phyloP scores from a whole-genome alignment of 2,329 filamentous ascomycete species.

The Microthyrium microscopicum region DNA sequence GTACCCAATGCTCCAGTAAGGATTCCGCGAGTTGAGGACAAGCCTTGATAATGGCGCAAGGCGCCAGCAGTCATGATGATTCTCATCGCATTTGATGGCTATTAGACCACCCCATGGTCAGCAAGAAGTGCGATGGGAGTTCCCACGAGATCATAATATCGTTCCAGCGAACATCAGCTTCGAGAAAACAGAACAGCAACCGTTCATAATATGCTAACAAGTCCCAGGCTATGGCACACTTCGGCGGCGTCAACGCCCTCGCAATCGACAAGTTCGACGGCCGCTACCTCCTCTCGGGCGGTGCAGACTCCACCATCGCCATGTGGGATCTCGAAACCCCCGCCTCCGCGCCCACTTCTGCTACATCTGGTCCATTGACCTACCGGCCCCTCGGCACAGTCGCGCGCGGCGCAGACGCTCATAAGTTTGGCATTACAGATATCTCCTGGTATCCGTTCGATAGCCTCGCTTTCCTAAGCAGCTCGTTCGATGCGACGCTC shows the following conservation, averaged over 20 bases:
- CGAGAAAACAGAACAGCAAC: slow-evolving; percentile 14
- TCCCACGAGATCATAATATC: slow-evolving; percentile 14
- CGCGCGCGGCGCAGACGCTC: slow-evolving; percentile 19
- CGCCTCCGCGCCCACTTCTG: neutral
- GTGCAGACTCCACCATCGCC: slow-evolving; percentile 67
- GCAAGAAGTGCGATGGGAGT: too few species aligned
- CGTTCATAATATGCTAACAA: too few species aligned
- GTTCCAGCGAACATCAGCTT: slow-evolving; percentile 13
- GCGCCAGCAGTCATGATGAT: too few species aligned
- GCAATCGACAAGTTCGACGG: slow-evolving; percentile 72
- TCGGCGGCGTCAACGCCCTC: slow-evolving; percentile 61
- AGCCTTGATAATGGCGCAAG: too few species aligned
- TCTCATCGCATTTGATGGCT: too few species aligned
- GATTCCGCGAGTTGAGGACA: too few species aligned
- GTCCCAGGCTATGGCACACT: slow-evolving; percentile 45
- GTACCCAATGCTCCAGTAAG: too few species aligned
- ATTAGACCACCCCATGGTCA: too few species aligned
- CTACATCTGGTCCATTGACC: neutral
- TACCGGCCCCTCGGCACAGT: slow-evolving; percentile 3
- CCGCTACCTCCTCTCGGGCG: slow-evolving; percentile 64
- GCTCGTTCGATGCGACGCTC: slow-evolving; percentile 60
- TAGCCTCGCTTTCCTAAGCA: slow-evolving; percentile 55
- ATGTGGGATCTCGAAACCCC: slow-evolving; percentile 64
- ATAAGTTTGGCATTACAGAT: slow-evolving; percentile 59
- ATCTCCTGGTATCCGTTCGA: slow-evolving; percentile 68